Conservation (phyloP, 31 red algal species). For the Asparagopsis taxiformis region DNA sequence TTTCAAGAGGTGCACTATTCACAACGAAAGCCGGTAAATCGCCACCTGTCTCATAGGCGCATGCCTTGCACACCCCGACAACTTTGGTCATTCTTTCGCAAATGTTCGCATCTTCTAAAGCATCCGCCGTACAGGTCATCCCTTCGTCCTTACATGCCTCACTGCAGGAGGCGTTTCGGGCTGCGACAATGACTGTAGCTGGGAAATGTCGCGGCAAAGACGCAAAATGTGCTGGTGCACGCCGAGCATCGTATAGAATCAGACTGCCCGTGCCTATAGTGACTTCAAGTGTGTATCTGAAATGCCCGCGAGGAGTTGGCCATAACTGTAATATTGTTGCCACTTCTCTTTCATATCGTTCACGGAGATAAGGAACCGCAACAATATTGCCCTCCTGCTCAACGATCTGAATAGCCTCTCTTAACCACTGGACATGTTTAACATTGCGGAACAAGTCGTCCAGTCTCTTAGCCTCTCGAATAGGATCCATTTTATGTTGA, state of each 20-base stretch:
- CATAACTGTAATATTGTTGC: conserved; percentile 26
- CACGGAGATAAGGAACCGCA: conserved; percentile 11
- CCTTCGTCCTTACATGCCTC: conserved; percentile 28
- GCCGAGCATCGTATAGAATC: conserved; percentile 31
- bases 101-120: conserved; percentile 22
- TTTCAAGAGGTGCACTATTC: conserved; percentile 25
- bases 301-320: conserved; percentile 54
- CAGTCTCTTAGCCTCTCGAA: too few species aligned
- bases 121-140: conserved; percentile 1
- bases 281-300: conserved; percentile 29
- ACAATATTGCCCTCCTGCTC: conserved; percentile 17
- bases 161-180: conserved; percentile 26
- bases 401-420: background rate
- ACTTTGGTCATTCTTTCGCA: conserved; percentile 17
- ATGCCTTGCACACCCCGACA: conserved; percentile 22
- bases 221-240: conserved; percentile 16
- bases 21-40: conserved; percentile 45
- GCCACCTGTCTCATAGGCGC: conserved; percentile 39
- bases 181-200: background rate
- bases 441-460: conserved; percentile 3
- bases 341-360: background rate
- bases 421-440: background rate
- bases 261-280: background rate
- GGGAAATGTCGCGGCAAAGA: too few species aligned
- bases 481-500: too few species aligned